Evolutionary conservation across 2,329 filamentous ascomycete species (phyloP).

Genomic region (Coniochaeta sp.): DNA sequence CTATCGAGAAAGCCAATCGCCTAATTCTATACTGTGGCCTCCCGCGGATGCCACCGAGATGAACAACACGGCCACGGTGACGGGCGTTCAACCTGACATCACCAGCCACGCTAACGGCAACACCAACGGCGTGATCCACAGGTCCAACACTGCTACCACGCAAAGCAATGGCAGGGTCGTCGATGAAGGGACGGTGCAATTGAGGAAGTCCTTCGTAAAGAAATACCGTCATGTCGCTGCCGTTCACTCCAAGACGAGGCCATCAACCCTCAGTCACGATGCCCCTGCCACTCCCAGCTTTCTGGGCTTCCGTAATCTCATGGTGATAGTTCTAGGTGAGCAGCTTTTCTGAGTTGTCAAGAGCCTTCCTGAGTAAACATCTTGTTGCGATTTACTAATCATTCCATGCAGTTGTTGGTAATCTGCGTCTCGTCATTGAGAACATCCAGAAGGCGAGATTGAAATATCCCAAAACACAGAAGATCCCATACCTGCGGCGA

Average conservation of each 20-base stretch:
- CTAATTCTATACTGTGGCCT: constrained; percentile 13
- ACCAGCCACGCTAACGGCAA: constrained; percentile 1
- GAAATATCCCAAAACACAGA: not conserved
- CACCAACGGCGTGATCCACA: constrained; percentile 6
- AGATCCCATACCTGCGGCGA: not conserved
- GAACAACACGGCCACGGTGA: constrained; percentile 24
- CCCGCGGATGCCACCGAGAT: constrained; percentile 3
- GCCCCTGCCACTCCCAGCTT: constrained; percentile 70
- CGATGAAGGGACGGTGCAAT: constrained; percentile 16
- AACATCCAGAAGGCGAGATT: constrained; percentile 80
- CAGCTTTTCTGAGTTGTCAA: not conserved
- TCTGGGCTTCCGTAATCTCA: constrained; percentile 88
- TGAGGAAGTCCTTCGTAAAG: constrained; percentile 33
- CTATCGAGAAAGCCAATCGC: not conserved
- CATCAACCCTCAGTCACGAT: constrained; percentile 84
- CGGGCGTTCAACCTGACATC: constrained; percentile 20
- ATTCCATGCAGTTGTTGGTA: constrained; percentile 65
- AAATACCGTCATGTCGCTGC: constrained; percentile 93
- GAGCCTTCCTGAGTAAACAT: not conserved
- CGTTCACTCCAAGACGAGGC: constrained; percentile 63
- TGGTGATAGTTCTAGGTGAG: constrained; percentile 84
- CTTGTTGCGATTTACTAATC: not conserved
- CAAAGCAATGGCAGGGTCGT: constrained; percentile 6
- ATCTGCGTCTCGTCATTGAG: constrained; percentile 89
- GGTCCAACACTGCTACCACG: constrained; percentile 3